These are phyloP conservation scores for Cryphonectria carpinicola DNA, from an alignment of 2,329 filamentous ascomycete genomes.

Conservation along the genomic window DNA sequence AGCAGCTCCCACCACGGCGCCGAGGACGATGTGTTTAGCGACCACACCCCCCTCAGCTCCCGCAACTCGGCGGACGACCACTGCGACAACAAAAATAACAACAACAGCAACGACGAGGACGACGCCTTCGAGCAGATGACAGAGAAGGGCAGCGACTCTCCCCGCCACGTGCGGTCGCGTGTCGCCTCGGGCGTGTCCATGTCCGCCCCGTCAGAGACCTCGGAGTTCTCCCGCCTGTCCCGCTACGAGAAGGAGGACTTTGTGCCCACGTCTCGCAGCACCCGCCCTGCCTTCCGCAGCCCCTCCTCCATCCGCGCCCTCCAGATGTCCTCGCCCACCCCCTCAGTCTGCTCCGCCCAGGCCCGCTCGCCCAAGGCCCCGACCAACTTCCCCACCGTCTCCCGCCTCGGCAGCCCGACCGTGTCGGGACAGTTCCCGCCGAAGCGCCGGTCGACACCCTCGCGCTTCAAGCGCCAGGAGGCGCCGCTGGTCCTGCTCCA, in stretches of 20 bases:
- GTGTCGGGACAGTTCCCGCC: slow-evolving; percentile 57
- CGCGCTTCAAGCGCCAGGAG: slow-evolving; percentile 59
- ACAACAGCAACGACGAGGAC: slow-evolving; percentile 30
- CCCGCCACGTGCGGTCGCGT: slow-evolving; percentile 43
- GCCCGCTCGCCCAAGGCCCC: slow-evolving; percentile 54
- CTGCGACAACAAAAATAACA: slow-evolving; percentile 30
- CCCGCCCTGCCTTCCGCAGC: slow-evolving; percentile 69
- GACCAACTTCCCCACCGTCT: slow-evolving; percentile 51
- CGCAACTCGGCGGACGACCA: slow-evolving; percentile 51
- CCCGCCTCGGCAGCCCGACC: slow-evolving; percentile 59
- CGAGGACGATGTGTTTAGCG: slow-evolving; percentile 64
- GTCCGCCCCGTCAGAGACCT: slow-evolving; percentile 48
- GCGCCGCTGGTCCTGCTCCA: slow-evolving; percentile 78
- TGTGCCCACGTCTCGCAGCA: slow-evolving; percentile 59
- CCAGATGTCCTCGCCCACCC: slow-evolving; percentile 71
- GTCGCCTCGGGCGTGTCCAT: slow-evolving; percentile 35
- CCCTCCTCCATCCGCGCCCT: slow-evolving; percentile 71
- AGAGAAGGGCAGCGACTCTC: slow-evolving; percentile 31
- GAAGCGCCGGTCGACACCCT: slow-evolving; percentile 57
- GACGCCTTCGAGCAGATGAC: slow-evolving; percentile 29
- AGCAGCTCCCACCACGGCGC: slow-evolving; percentile 56
- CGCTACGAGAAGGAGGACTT: slow-evolving; percentile 57
- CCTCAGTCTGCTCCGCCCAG: slow-evolving; percentile 60
- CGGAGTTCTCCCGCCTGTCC: slow-evolving; percentile 55
- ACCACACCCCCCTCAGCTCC: slow-evolving; percentile 60